Conservation (phyloP, 345 rosid species). For the Microcos paniculata region DNA sequence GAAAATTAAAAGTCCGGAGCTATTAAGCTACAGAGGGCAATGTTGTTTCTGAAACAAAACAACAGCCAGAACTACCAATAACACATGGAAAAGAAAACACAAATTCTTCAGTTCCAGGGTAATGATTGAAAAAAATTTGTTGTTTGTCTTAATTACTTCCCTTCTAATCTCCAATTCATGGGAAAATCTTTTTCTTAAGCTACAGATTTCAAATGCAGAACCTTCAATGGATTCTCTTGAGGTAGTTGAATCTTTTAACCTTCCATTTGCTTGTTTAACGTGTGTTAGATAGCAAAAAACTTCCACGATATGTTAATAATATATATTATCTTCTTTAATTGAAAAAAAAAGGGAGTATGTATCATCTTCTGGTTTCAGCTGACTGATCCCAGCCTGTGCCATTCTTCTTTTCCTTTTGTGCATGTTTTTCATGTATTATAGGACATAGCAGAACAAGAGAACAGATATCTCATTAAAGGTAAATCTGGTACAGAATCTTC, state of each 20-base stretch:
- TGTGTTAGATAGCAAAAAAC: background rate
- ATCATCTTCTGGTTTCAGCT: background rate
- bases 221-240: conserved; percentile 35
- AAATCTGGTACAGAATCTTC: conserved; percentile 44
- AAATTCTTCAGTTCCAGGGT: conserved; percentile 46
- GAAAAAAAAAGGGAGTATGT: too few relatives aligned
- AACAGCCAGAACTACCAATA: conserved; percentile 35
- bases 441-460: conserved; percentile 47
- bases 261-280: conserved; percentile 8
- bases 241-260: conserved; percentile 39
- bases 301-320: background rate
- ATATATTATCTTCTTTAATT: background rate
- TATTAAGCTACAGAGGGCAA: conserved; percentile 29
- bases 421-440: conserved; percentile 25
- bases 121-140: conserved; percentile 7
- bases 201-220: conserved; percentile 55
- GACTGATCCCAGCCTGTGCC: background rate
- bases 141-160: conserved; percentile 9
- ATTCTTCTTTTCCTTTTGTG: background rate
- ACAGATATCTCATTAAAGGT: conserved; percentile 33
- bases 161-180: too few relatives aligned
- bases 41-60: conserved; percentile 42
- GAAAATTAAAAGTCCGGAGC: conserved; percentile 57
- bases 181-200: conserved; percentile 16
- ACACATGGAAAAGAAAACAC: conserved; percentile 50